Evolutionary conservation across 2,329 filamentous ascomycete genomes (phyloP).

Genomic region (Mycosphaerelloides madeirae): DNA sequence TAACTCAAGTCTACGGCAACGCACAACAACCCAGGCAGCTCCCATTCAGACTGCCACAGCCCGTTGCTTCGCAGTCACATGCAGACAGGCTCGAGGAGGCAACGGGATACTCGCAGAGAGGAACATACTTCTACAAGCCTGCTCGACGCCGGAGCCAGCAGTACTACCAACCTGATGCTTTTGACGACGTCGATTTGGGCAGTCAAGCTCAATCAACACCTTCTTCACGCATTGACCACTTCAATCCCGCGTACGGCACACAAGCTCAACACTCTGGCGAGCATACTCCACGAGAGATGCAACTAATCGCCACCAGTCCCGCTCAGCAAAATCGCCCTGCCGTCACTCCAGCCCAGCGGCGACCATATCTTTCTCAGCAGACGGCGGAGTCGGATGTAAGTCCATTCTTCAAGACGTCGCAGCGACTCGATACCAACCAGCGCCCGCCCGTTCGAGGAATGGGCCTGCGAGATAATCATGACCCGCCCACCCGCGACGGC

Average conservation of each 20-base stretch:
- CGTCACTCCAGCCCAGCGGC: background rate
- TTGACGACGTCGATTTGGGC: no score
- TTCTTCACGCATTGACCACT: background rate
- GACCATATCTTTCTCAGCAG: background rate
- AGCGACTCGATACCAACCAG: background rate
- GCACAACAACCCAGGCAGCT: no score
- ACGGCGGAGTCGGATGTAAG: constrained; percentile 32
- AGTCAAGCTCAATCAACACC: no score
- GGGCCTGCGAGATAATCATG: no score
- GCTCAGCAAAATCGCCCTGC: background rate
- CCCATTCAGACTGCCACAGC: no score
- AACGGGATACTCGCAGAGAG: no score
- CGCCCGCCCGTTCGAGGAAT: constrained; percentile 1
- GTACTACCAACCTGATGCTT: background rate
- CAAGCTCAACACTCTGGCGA: no score
- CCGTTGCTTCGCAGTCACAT: no score
- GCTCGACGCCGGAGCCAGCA: background rate
- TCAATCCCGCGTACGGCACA: no score
- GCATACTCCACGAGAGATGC: constrained; percentile 1
- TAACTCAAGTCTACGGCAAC: no score
- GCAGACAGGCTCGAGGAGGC: no score
- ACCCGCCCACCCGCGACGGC: no score
- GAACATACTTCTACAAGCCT: background rate
- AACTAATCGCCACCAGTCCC: background rate
- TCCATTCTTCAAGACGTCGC: constrained; percentile 33